These are phyloP conservation scores for Euphorbia schlechtendalii DNA, from an alignment of 441 rosid species.

Conservation along the genomic window DNA sequence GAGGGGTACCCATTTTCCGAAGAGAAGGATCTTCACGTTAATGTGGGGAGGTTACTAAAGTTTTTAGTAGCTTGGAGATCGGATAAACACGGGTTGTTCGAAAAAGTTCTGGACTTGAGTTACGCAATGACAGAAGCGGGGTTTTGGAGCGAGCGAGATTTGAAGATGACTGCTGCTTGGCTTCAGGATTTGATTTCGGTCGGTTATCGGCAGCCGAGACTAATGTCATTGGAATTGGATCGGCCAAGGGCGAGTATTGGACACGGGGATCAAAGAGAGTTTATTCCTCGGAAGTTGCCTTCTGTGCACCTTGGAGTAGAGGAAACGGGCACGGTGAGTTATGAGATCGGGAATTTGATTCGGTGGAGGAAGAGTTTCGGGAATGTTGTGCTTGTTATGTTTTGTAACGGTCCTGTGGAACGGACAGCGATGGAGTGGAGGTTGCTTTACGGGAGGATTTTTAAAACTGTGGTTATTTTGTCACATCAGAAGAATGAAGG, in stretches of 20 bases:
- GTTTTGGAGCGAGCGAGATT: conserved; percentile 81
- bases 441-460: conserved; percentile 85
- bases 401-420: conserved; percentile 82
- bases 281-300: conserved; percentile 68
- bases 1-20: conserved; percentile 87
- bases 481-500: conserved; percentile 57
- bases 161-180: conserved; percentile 86
- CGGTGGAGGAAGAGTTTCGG: conserved; percentile 91
- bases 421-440: conserved; percentile 92
- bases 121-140: conserved; percentile 86
- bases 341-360: conserved; percentile 79
- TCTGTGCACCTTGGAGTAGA: conserved; percentile 91
- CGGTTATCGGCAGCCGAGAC: conserved; percentile 85
- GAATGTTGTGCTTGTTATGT: conserved; percentile 83
- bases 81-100: conserved; percentile 62
- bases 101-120: conserved; percentile 73
- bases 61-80: conserved; percentile 86
- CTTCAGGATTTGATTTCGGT: conserved; percentile 87
- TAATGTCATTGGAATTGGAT: conserved; percentile 79
- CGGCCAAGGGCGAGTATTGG: conserved; percentile 69
- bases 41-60: conserved; percentile 73
- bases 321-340: conserved; percentile 72
- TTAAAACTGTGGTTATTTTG: conserved; percentile 78
- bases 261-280: conserved; percentile 80
- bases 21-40: conserved; percentile 96